Evolutionary conservation across 495 filamentous ascomycete genomes (phyloP).

Genomic region (Terfezia boudieri): DNA sequence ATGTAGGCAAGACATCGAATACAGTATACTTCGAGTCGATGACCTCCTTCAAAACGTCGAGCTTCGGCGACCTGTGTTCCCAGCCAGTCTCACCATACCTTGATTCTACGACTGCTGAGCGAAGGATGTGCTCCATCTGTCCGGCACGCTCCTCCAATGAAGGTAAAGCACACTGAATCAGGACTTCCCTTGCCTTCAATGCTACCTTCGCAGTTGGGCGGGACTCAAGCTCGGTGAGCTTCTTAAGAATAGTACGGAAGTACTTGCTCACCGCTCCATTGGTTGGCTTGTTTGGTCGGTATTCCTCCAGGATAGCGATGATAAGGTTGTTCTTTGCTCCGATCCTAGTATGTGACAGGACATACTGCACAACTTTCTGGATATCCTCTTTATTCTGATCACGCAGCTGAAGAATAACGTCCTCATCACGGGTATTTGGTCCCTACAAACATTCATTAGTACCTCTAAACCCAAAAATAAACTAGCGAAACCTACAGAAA

Average conservation of each 20-base stretch:
- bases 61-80: constrained; percentile 80
- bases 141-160: constrained; percentile 82
- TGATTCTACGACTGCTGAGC: constrained; percentile 89
- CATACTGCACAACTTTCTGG: constrained; percentile 54
- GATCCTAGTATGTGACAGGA: constrained; percentile 81
- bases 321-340: constrained; percentile 87
- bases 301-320: constrained; percentile 77
- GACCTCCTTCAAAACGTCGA: constrained; percentile 80
- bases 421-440: constrained; percentile 68
- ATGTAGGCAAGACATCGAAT: constrained; percentile 81
- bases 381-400: constrained; percentile 93
- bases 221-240: constrained; percentile 77
- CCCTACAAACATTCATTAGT: constrained; percentile 22
- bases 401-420: constrained; percentile 78
- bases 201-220: constrained; percentile 84
- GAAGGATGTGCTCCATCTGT: constrained; percentile 97
- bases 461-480: neutral
- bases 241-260: constrained; percentile 62
- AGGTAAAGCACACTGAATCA: constrained; percentile 90
- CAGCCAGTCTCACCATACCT: constrained; percentile 92
- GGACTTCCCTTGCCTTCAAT: constrained; percentile 83
- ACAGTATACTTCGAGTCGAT: constrained; percentile 97
- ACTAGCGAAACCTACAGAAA: constrained; percentile 29
- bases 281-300: constrained; percentile 81
- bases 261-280: constrained; percentile 70